Percentiles rank a stretch among this genome's conserved stretches.
These are phyloP conservation scores for Ceriops decandra DNA, from an alignment of 345 rosid species.

Conservation along the genomic window DNA sequence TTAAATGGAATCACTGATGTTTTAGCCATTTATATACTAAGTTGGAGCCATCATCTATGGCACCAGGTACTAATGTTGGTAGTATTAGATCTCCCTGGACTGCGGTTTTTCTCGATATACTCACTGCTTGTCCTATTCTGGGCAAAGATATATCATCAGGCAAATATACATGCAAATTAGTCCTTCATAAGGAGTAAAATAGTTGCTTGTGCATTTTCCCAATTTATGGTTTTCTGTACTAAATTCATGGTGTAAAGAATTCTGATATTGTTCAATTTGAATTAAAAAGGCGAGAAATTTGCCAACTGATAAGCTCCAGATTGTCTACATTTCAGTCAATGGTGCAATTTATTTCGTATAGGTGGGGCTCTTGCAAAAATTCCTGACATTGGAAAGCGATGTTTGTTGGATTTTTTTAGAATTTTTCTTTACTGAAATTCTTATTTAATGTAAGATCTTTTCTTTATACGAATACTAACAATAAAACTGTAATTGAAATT, in stretches of 20 bases:
- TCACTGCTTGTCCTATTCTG: conserved; percentile 90
- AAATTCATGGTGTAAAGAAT: not conserved
- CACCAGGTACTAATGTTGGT: conserved; percentile 62
- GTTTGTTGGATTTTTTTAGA: too few species aligned
- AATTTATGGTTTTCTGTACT: not conserved
- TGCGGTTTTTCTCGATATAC: conserved; percentile 86
- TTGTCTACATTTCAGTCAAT: conserved; percentile 56
- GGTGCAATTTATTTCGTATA: conserved; percentile 64
- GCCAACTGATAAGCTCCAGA: conserved; percentile 75
- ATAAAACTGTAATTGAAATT: too few species aligned
- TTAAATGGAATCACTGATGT: not conserved
- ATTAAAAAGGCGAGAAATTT: conserved; percentile 83
- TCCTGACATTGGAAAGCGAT: not conserved
- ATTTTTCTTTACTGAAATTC: too few species aligned
- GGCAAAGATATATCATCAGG: conserved; percentile 99
- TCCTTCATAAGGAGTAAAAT: not conserved
- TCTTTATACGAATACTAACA: too few species aligned
- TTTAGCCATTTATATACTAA: conserved; percentile 5
- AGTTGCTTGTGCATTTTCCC: not conserved
- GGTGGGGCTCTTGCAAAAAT: conserved; percentile 42
- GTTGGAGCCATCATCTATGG: conserved; percentile 15
- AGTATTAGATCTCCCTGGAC: conserved; percentile 81
- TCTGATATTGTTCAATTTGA: conserved; percentile 21
- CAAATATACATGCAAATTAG: conserved; percentile 24
- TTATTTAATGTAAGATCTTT: too few species aligned